Base-by-base conservation (phyloP, 805 yeast genomes). In the Metschnikowia santaceciliae region DNA sequence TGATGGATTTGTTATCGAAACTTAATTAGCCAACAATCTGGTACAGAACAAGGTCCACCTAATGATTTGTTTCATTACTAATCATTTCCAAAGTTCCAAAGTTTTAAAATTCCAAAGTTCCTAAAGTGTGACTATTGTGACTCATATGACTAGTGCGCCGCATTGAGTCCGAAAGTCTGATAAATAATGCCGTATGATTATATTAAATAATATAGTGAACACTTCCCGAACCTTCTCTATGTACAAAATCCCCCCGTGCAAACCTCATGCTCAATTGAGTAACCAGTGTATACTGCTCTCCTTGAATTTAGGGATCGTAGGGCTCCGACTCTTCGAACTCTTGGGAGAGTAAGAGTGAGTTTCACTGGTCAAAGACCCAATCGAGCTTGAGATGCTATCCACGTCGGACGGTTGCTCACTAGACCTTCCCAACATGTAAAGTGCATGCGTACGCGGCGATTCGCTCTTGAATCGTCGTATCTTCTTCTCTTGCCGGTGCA, bases 1-100 rank as follows among this genome's bases (percentile, higher is more conserved):
- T 58, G 17, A 50, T 58, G 41, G 49, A 51, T 22, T 48, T 58
- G 44, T 47, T 58, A 26, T 58, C 61, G n/a, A 58, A 58, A 40
- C 55, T 58, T 35, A 47, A 23, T 19, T 50, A 41, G 14, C 11
- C 19, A 15, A 15, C 11, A 3, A 8, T 10, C 39, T 15, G 20
- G 17, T 15, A 10, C 22, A 15, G 13, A 8, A 36, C 13, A 10
- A 36, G 14, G 22, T 4, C 30, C 4, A 26, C 30, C 30, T 8
- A 26, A 26, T 11, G 11, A 26, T 8, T 26, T 11, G 3, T 26
- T 26, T 26, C 4, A 8, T 8, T 26, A 26, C 30, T 17, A 17
- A 17, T 17, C 19, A 17, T 17, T 17, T 26, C 11, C 30, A 26
- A 26, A 22, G 8, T 22, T 2, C 7, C 26, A 22, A 6, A n/a